Evolutionary conservation across 495 filamentous ascomycete species (phyloP).

Genomic region (Melanomma pulvis-pyrius): DNA sequence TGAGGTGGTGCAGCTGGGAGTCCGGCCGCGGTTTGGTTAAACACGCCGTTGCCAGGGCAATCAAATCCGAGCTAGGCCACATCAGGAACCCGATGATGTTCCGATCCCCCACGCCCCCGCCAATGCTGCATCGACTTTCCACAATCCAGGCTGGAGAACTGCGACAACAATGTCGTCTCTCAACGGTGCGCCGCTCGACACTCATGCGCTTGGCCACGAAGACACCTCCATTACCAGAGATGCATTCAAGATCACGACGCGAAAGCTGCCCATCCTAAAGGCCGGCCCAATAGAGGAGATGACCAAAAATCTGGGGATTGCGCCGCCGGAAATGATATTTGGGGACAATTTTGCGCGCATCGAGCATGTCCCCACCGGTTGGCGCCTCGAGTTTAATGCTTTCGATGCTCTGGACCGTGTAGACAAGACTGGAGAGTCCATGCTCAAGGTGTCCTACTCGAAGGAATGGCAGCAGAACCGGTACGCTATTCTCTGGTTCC

Average conservation of each 20-base stretch:
- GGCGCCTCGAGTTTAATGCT: constrained; percentile 79
- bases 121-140: background rate
- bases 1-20: background rate
- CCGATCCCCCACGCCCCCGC: constrained; percentile 17
- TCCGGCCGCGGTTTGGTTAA: background rate
- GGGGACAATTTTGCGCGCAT: constrained; percentile 85
- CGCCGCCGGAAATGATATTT: constrained; percentile 98
- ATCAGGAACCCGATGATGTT: background rate
- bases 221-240: constrained; percentile 27
- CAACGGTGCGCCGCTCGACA: constrained; percentile 29
- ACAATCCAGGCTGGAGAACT: background rate
- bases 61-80: background rate
- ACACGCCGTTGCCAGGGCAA: constrained; percentile 21
- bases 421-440: constrained; percentile 85
- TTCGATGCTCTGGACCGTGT: constrained; percentile 85
- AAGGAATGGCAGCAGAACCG: constrained; percentile 83
- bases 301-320: constrained; percentile 73
- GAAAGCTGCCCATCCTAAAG: constrained; percentile 91
- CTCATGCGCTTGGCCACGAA: constrained; percentile 28
- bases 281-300: constrained; percentile 87
- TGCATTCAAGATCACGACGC: constrained; percentile 69
- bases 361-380: constrained; percentile 67
- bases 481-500: constrained; percentile 44
- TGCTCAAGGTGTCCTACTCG: constrained; percentile 93
- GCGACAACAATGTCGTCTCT: constrained; percentile 25